Evolutionary conservation across 1,284 basidiomycete genomes (phyloP).

Genomic region (Lignosus rhinocerotis): DNA sequence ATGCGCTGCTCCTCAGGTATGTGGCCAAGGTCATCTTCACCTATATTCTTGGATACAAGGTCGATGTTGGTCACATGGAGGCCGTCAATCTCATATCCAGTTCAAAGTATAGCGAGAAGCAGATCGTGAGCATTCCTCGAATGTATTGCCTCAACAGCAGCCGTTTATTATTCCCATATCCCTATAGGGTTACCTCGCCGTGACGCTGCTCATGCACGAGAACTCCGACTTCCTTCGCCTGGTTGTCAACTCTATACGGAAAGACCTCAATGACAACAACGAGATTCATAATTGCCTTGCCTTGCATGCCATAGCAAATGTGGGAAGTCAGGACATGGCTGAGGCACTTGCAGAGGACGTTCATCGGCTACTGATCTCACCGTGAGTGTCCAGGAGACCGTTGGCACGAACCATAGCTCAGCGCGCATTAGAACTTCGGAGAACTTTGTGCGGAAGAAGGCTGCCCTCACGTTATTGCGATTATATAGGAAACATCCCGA

Average conservation of each 20-base stretch:
- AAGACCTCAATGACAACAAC: slow-evolving; percentile 93
- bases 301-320: slow-evolving; percentile 96
- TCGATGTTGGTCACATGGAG: slow-evolving; percentile 99
- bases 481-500: slow-evolving; percentile 96
- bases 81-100: slow-evolving; percentile 97
- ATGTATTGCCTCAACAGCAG: background rate
- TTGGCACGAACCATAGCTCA: background rate
- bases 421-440: slow-evolving; percentile 75
- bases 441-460: slow-evolving; percentile 98
- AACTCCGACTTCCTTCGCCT: slow-evolving; percentile 95
- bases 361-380: slow-evolving; percentile 92
- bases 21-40: slow-evolving; percentile 98
- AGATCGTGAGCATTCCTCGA: slow-evolving; percentile 72
- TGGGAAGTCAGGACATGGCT: slow-evolving; percentile 98
- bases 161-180: slow-evolving; percentile 1
- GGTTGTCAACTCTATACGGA: slow-evolving; percentile 97
- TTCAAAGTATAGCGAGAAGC: slow-evolving; percentile 97
- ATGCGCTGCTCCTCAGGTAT: slow-evolving; percentile 59
- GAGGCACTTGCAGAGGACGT: slow-evolving; percentile 93
- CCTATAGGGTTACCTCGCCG: slow-evolving; percentile 89
- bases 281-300: slow-evolving; percentile 97
- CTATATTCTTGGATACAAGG: slow-evolving; percentile 98
- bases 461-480: slow-evolving; percentile 89
- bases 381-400: slow-evolving; percentile 54
- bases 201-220: slow-evolving; percentile 97